Conservation (phyloP, 2,329 filamentous ascomycete genomes). For the Trichoderma gracile region DNA sequence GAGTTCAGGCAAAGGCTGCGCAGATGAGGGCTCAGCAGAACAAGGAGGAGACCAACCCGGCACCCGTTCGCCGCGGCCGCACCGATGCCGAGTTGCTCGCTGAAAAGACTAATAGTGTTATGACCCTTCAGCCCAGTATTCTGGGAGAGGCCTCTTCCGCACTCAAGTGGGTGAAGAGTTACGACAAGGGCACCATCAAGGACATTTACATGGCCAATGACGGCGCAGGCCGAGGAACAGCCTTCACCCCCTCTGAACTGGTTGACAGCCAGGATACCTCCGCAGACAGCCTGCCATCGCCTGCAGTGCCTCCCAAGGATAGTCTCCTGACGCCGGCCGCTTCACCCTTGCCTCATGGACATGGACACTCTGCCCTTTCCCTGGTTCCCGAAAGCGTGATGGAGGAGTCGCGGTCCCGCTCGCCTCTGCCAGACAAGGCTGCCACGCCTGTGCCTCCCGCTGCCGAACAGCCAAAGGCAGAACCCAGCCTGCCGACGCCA, state of each 20-base stretch:
- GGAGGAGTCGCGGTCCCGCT: conserved; percentile 19
- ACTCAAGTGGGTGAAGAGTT: conserved; percentile 95
- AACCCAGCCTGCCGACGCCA: conserved; percentile 29
- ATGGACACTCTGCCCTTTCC: conserved; percentile 34
- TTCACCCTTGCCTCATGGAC: conserved; percentile 17
- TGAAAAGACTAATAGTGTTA: conserved; percentile 82
- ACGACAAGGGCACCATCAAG: conserved; percentile 85
- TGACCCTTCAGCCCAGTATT: conserved; percentile 83
- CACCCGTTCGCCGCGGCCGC: conserved; percentile 51
- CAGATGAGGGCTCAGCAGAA: conserved; percentile 74
- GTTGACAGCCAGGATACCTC: conserved; percentile 32
- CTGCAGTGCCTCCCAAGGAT: conserved; percentile 48
- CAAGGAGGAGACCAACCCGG: conserved; percentile 52
- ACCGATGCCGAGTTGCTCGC: conserved; percentile 58
- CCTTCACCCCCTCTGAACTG: conserved; percentile 40
- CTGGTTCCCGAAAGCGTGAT: conserved; percentile 20
- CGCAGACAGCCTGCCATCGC: conserved; percentile 34
- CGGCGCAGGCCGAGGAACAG: conserved; percentile 67
- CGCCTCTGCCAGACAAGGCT: conserved; percentile 9
- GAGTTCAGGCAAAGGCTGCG: conserved; percentile 87
- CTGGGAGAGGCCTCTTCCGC: conserved; percentile 86
- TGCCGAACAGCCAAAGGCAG: conserved; percentile 11
- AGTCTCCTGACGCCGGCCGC: conserved; percentile 25
- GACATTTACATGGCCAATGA: conserved; percentile 80
- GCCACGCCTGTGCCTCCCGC: conserved; percentile 7